Conservation (phyloP, 495 filamentous ascomycete species). For the Daldinia decipiens region DNA sequence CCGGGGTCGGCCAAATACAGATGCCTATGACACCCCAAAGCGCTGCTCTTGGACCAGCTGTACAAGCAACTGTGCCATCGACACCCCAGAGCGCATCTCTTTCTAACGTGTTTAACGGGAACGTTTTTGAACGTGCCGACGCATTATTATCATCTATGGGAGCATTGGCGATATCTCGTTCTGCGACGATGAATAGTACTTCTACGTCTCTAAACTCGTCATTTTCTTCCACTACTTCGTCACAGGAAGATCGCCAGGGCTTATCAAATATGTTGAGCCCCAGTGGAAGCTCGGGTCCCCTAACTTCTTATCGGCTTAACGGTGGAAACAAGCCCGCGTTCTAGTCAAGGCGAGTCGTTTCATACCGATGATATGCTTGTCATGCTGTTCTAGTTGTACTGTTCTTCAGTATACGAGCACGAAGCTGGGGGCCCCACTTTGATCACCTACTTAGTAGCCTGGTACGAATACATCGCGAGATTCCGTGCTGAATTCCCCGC, state of each 20-base stretch:
- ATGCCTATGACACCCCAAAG: conserved; percentile 76
- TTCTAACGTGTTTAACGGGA: conserved; percentile 71
- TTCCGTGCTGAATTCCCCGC: neutral
- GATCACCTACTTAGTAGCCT: neutral
- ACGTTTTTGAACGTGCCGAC: conserved; percentile 80
- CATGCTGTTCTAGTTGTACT: neutral
- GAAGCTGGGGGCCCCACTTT: neutral
- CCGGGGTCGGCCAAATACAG: conserved; percentile 48
- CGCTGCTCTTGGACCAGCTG: conserved; percentile 86
- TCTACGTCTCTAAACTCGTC: conserved; percentile 56
- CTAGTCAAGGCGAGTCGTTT: conserved; percentile 42
- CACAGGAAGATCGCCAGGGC: conserved; percentile 46
- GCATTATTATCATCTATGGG: conserved; percentile 68
- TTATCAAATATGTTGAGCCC: conserved; percentile 55
- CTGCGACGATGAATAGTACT: conserved; percentile 57
- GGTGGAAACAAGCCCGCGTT: conserved; percentile 48
- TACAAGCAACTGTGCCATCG: conserved; percentile 86
- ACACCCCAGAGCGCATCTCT: conserved; percentile 76
- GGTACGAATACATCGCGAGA: neutral
- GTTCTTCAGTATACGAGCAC: neutral
- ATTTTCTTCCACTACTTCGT: conserved; percentile 51
- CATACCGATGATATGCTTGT: conserved; percentile 15
- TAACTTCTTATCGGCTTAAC: conserved; percentile 43
- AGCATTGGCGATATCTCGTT: conserved; percentile 55
- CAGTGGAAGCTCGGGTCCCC: conserved; percentile 31